These are phyloP conservation scores for Carex kokanica DNA, from an alignment of 176 grass and related monocot genomes.

Conservation along the genomic window DNA sequence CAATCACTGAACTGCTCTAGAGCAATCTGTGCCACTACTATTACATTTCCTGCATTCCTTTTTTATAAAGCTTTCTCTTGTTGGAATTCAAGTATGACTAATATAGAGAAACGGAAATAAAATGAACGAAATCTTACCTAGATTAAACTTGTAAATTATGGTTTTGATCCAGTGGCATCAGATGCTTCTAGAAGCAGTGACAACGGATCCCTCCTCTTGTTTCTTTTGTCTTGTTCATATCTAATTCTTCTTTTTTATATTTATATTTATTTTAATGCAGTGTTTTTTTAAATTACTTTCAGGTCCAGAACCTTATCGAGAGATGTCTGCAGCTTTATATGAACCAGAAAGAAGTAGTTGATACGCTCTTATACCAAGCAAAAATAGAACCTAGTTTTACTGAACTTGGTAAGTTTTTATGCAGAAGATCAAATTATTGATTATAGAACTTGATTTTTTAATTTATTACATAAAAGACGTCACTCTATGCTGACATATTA, in stretches of 20 bases:
- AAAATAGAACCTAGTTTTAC: conserved; percentile 99
- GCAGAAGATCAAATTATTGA: neutral
- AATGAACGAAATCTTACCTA: neutral
- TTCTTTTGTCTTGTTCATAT: neutral
- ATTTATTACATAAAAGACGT: neutral
- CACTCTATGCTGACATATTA: neutral
- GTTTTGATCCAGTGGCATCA: neutral
- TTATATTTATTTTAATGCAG: neutral
- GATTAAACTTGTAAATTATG: neutral
- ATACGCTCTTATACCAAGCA: conserved; percentile 65
- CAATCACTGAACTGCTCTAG: neutral
- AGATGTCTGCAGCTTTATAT: conserved; percentile 98
- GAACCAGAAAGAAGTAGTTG: conserved; percentile 96
- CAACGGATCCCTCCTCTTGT: too few species aligned
- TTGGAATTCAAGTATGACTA: neutral
- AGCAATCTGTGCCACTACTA: neutral
- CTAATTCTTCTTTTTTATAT: neutral
- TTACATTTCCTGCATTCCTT: too few species aligned
- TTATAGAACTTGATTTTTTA: neutral
- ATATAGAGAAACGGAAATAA: neutral
- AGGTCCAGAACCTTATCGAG: conserved; percentile 99
- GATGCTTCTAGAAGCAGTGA: neutral
- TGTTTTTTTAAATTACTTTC: conserved; percentile 32
- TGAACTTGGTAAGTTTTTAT: conserved; percentile 80
- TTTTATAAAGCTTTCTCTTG: neutral